These are phyloP conservation scores for Bretziella fagacearum DNA, from an alignment of 2,329 filamentous ascomycete genomes.

Conservation along the genomic window DNA sequence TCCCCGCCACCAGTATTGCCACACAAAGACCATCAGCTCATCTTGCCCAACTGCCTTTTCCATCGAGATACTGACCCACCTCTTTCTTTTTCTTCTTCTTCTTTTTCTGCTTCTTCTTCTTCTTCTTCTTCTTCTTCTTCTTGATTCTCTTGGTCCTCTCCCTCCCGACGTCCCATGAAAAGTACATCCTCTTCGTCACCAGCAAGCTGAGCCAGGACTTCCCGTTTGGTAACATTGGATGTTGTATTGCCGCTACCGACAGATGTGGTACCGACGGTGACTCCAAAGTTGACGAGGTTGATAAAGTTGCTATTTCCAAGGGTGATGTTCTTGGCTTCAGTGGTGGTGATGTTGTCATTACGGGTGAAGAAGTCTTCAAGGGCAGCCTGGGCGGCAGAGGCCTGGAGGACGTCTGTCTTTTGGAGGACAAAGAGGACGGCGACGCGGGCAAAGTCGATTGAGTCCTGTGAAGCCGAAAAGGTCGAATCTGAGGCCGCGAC, in stretches of 20 bases:
- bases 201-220: not conserved
- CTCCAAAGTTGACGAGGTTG: conserved; percentile 30
- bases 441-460: conserved; percentile 46
- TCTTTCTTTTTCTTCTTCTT: not conserved
- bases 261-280: conserved; percentile 9
- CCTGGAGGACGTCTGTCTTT: conserved; percentile 31
- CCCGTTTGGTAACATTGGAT: not conserved
- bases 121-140: not conserved
- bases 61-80: too few species aligned
- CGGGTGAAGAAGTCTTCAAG: conserved; percentile 39
- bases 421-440: conserved; percentile 46
- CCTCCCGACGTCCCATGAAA: not conserved
- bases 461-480: conserved; percentile 37
- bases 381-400: conserved; percentile 34
- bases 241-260: conserved; percentile 6
- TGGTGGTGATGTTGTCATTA: conserved; percentile 20
- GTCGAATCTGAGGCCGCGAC: conserved; percentile 9
- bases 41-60: not conserved
- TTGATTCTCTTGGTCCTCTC: not conserved
- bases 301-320: conserved; percentile 31
- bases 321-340: conserved; percentile 26
- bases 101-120: not conserved
- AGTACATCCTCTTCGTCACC: not conserved
- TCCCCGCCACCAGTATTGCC: too few species aligned
- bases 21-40: not conserved